These are phyloP conservation scores for Carex kokanica DNA, from an alignment of 176 grass and related monocot species.

Conservation along the genomic window DNA sequence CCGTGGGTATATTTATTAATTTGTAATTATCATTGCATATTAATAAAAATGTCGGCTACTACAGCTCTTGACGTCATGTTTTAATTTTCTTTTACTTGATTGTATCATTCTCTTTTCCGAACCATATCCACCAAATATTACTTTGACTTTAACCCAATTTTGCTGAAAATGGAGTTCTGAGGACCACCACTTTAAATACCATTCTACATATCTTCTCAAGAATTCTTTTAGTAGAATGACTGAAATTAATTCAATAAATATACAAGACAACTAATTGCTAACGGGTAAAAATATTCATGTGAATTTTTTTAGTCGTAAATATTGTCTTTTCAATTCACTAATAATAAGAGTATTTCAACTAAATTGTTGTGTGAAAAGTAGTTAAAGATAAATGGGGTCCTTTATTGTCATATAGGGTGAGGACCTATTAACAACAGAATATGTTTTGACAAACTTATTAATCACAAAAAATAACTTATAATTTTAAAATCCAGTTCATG, in stretches of 20 bases:
- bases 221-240: constrained; percentile 5
- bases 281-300: background rate
- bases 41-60: too few relatives aligned
- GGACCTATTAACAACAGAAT: too few relatives aligned
- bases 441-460: too few relatives aligned
- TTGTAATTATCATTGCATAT: too few relatives aligned
- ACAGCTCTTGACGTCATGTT: background rate
- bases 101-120: constrained; percentile 8
- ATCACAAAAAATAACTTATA: too few relatives aligned
- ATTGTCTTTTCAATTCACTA: background rate
- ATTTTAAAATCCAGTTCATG: too few relatives aligned
- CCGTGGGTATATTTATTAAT: too few relatives aligned
- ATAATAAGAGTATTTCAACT: background rate
- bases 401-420: too few relatives aligned
- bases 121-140: constrained; percentile 7
- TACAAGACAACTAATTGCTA: background rate
- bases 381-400: background rate
- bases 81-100: background rate
- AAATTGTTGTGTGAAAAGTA: background rate
- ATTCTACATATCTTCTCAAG: background rate
- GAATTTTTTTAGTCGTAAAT: background rate
- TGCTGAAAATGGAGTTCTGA: constrained; percentile 3
- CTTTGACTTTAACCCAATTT: background rate
- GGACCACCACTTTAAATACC: constrained; percentile 23
- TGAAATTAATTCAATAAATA: background rate